Percentiles rank a stretch among this genome's conserved stretches.
These are phyloP conservation scores for Angophora floribunda DNA, from an alignment of 345 rosid species.

Conservation along the genomic window DNA sequence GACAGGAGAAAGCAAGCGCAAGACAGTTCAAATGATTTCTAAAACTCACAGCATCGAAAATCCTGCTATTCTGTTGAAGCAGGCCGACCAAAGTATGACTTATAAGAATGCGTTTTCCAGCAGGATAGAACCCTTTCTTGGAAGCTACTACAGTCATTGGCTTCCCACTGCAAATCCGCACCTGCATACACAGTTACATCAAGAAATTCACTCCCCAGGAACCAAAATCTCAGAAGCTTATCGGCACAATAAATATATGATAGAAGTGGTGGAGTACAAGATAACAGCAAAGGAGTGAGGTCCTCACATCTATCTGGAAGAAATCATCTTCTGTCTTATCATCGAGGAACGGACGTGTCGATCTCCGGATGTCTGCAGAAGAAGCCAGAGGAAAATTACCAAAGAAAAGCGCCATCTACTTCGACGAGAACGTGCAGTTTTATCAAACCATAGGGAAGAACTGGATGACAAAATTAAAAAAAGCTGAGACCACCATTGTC, in stretches of 20 bases:
- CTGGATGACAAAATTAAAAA: background rate
- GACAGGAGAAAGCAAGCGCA: background rate
- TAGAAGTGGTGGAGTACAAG: background rate
- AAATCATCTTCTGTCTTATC: slow-evolving; percentile 59
- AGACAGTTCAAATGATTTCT: background rate
- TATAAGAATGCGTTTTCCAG: slow-evolving; percentile 61
- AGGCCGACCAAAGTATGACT: slow-evolving; percentile 73
- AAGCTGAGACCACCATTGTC: background rate
- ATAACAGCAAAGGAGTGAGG: background rate
- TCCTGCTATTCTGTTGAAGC: slow-evolving; percentile 75
- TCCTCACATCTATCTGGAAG: slow-evolving; percentile 84
- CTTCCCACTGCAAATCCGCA: slow-evolving; percentile 82
- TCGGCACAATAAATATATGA: background rate
- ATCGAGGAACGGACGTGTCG: slow-evolving; percentile 50
- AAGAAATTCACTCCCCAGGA: background rate
- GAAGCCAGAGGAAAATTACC: background rate
- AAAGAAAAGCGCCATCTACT: background rate
- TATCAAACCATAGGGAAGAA: background rate
- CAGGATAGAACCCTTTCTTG: slow-evolving; percentile 66
- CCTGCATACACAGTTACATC: slow-evolving; percentile 23
- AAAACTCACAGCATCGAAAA: slow-evolving; percentile 65
- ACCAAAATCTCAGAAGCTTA: background rate
- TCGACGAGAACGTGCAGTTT: background rate
- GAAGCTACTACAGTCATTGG: slow-evolving; percentile 65
- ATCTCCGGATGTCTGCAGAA: slow-evolving; percentile 60